Evolutionary conservation across 176 grass and related monocot genomes (phyloP).

Genomic region (Poa pratensis): DNA sequence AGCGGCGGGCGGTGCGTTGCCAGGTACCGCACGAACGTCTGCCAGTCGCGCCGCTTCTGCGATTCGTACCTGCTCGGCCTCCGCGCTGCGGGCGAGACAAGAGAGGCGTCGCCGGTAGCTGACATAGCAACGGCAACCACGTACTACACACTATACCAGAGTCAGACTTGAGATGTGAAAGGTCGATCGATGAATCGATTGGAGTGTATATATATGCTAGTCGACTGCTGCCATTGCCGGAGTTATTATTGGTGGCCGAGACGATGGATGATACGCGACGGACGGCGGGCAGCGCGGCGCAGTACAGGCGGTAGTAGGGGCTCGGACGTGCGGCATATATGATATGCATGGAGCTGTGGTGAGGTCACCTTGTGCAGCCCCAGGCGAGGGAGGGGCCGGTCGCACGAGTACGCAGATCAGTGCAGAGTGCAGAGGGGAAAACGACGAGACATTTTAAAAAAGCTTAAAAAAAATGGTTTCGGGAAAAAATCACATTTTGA

Average conservation of each 20-base stretch:
- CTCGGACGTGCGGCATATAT: constrained; percentile 1
- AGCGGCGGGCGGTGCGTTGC: constrained; percentile 64
- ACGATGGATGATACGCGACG: background rate
- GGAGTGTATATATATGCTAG: background rate
- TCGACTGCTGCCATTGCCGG: background rate
- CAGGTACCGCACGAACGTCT: constrained; percentile 61
- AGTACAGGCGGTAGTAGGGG: background rate
- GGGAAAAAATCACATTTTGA: too few relatives aligned
- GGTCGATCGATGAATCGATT: background rate
- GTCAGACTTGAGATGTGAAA: background rate
- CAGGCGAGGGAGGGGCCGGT: constrained; percentile 11
- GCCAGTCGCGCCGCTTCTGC: constrained; percentile 80
- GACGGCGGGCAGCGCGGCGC: background rate
- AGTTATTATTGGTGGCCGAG: constrained; percentile 10
- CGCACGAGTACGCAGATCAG: too few relatives aligned
- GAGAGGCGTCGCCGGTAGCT: background rate
- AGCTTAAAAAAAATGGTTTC: too few relatives aligned
- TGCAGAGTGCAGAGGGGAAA: too few relatives aligned
- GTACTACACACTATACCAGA: too few relatives aligned
- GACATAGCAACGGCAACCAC: background rate
- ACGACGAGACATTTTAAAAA: too few relatives aligned
- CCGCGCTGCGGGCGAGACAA: background rate
- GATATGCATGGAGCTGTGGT: background rate
- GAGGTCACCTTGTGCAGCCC: constrained; percentile 13
- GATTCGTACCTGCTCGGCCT: constrained; percentile 72